These are phyloP conservation scores for Colletotrichum chrysophilum DNA, from an alignment of 2,329 filamentous ascomycete genomes.

Conservation along the genomic window DNA sequence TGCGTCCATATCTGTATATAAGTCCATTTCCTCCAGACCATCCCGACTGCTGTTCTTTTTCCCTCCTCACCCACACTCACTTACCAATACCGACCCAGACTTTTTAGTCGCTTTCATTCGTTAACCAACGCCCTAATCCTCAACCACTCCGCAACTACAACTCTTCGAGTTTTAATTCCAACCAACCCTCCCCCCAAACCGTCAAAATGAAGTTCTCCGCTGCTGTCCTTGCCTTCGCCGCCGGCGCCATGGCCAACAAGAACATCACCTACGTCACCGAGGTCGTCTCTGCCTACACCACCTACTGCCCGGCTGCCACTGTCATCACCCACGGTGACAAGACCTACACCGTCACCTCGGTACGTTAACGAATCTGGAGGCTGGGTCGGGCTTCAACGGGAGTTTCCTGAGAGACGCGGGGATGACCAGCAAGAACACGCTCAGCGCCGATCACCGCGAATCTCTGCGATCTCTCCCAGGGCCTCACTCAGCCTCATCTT, in stretches of 20 bases:
- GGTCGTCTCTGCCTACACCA: constrained; percentile 70
- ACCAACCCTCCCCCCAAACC: constrained; percentile 44
- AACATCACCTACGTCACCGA: constrained; percentile 68
- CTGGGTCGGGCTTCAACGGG: constrained; percentile 21
- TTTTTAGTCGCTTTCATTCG: constrained; percentile 65
- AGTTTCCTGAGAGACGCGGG: neutral
- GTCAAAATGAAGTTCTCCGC: constrained; percentile 71
- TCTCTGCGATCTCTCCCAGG: neutral
- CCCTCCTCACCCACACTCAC: constrained; percentile 55
- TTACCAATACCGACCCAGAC: constrained; percentile 51
- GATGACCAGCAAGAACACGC: neutral
- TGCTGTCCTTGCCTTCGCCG: constrained; percentile 57
- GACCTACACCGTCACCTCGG: constrained; percentile 70
- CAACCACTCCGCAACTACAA: constrained; percentile 34
- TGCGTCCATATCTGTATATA: constrained; percentile 49
- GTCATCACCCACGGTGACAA: constrained; percentile 65
- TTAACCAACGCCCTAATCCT: constrained; percentile 43
- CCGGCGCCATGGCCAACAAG: constrained; percentile 45
- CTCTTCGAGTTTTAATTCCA: constrained; percentile 34
- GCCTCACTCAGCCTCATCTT: neutral
- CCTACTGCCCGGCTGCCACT: constrained; percentile 75
- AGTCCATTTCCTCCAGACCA: constrained; percentile 44
- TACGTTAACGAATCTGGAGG: neutral
- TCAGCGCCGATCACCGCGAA: neutral
- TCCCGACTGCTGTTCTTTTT: constrained; percentile 36